Percentiles rank a stretch among this genome's conserved stretches.
Evolutionary conservation across 495 filamentous ascomycete species (phyloP).

Genomic region (Hypomontagnella submonticulosa): DNA sequence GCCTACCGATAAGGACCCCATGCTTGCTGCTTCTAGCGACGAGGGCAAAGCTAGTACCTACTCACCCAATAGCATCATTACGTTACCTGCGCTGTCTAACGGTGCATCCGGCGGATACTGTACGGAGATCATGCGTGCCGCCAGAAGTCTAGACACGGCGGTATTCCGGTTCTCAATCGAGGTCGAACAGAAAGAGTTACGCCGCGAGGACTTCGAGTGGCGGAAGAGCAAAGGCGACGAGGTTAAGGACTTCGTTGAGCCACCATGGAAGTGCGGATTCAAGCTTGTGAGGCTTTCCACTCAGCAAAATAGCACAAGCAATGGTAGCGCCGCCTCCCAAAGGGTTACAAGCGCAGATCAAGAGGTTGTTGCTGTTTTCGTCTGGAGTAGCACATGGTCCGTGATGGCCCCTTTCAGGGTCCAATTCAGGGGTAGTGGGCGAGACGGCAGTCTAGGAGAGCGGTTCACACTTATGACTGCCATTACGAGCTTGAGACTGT

Average conservation of each 20-base stretch:
- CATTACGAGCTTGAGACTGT: conserved; percentile 12
- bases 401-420: conserved; percentile 13
- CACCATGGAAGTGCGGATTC: conserved; percentile 12
- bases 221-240: conserved; percentile 11
- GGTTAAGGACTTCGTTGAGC: not conserved
- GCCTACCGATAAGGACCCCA: conserved; percentile 11
- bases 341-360: not conserved
- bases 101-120: not conserved
- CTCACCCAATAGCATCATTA: conserved; percentile 6
- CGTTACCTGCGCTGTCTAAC: not conserved
- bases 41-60: not conserved
- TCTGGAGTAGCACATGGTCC: conserved; percentile 5
- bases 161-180: conserved; percentile 19
- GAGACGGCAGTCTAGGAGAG: conserved; percentile 9
- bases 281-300: conserved; percentile 7
- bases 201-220: conserved; percentile 24
- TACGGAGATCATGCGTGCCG: conserved; percentile 12
- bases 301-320: not conserved
- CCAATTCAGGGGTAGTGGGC: conserved; percentile 7
- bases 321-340: not conserved
- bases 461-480: conserved; percentile 7
- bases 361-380: conserved; percentile 12
- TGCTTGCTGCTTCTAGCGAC: conserved; percentile 23
- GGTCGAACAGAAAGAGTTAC: not conserved
- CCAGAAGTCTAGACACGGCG: not conserved